Conservation (phyloP, 139 green algal genomes). For the Chlamydomonas eustigma region DNA sequence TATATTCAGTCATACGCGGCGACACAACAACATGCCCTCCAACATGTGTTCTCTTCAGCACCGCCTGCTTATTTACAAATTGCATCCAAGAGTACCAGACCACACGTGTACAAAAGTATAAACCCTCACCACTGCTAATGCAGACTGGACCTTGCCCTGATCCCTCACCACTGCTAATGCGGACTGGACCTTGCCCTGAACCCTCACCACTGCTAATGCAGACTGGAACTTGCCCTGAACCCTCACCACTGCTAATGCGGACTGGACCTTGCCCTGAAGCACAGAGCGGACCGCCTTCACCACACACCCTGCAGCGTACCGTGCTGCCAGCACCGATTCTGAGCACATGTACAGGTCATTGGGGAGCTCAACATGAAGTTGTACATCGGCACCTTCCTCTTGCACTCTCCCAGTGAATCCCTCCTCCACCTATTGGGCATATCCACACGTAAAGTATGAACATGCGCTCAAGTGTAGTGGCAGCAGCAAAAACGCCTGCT, state of each 20-base stretch:
- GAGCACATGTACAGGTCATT: constrained; percentile 29
- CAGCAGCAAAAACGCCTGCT: too few relatives aligned
- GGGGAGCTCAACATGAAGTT: not conserved
- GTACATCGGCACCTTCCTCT: not conserved
- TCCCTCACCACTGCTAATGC: not conserved
- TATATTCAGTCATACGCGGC: too few relatives aligned
- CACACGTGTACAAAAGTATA: too few relatives aligned
- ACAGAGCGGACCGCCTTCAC: constrained; percentile 23
- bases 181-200: not conserved
- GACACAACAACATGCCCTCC: too few relatives aligned
- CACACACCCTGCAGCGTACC: constrained; percentile 39
- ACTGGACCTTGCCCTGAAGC: not conserved
- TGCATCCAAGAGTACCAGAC: too few relatives aligned
- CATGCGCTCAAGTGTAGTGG: too few relatives aligned
- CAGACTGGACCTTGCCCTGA: constrained; percentile 1
- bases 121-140: too few relatives aligned
- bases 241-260: not conserved
- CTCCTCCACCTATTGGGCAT: too few relatives aligned
- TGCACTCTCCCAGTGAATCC: too few relatives aligned
- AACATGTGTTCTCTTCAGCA: too few relatives aligned
- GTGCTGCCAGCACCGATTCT: constrained; percentile 30
- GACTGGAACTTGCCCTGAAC: not conserved
- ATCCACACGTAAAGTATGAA: too few relatives aligned
- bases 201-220: constrained; percentile 17
- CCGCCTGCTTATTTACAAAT: too few relatives aligned